phyloP scores from a whole-genome alignment of 2,329 filamentous ascomycete genomes.

The Pestalotiopsis sp. region DNA sequence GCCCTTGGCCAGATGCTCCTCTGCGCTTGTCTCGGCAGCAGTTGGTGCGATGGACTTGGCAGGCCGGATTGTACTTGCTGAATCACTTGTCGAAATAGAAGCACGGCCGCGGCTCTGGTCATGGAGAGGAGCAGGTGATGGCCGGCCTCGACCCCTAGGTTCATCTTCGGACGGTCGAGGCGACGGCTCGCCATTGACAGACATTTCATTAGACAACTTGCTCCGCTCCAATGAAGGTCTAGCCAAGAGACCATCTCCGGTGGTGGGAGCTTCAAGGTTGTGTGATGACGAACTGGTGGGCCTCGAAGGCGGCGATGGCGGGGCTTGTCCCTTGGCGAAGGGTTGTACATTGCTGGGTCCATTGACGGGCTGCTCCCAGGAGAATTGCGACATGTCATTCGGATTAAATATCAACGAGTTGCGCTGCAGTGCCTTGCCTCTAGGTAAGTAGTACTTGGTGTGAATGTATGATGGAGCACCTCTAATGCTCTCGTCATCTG shows the following conservation, averaged over 20 bases:
- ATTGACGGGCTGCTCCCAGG: constrained; percentile 61
- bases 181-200: constrained; percentile 43
- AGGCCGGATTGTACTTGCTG: constrained; percentile 55
- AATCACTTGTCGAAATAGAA: constrained; percentile 55
- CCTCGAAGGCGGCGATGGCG: constrained; percentile 64
- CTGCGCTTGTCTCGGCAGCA: constrained; percentile 72
- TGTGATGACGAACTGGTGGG: constrained; percentile 57
- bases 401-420: constrained; percentile 59
- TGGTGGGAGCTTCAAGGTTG: constrained; percentile 34
- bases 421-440: constrained; percentile 78
- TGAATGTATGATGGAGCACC: constrained; percentile 79
- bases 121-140: constrained; percentile 32
- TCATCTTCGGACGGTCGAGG: constrained; percentile 52
- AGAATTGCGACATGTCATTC: constrained; percentile 54
- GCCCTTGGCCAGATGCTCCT: constrained; percentile 88
- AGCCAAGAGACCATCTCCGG: constrained; percentile 41
- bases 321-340: constrained; percentile 47
- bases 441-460: constrained; percentile 80
- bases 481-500: constrained; percentile 52
- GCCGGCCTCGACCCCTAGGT: constrained; percentile 47
- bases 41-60: constrained; percentile 53
- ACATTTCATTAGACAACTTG: constrained; percentile 52
- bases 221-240: constrained; percentile 53
- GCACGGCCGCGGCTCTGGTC: constrained; percentile 43
- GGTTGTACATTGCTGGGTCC: constrained; percentile 46